Base-by-base conservation (phyloP, 139 green algal genomes). In the Raphidocelis subcapitata region DNA sequence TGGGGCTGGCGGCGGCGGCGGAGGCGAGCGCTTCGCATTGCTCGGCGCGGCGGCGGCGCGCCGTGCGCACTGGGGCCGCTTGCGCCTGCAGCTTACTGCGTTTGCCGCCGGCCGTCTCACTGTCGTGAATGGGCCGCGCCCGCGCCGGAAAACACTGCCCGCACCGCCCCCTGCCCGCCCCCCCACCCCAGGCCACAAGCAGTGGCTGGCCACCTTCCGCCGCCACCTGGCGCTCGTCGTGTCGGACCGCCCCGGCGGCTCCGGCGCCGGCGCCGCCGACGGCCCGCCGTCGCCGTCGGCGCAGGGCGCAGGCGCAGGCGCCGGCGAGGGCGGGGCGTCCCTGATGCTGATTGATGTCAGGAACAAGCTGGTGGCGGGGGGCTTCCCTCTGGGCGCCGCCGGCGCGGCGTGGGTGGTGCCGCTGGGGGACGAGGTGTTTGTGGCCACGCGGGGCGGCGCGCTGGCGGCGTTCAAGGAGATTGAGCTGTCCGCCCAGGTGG, bases 331-430 rank as follows among this genome's bases (percentile, higher is more conserved):
- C 33, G 55, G 41, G 54, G 77, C 57, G 36, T 69, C 66, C 26
- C 65, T 89, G 41, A 79, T 89, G 37, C n/a, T 92, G 33, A 87
- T 89, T 37, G 92, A 97, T 73, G 67, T 92, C 29, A 84, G 86
- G 20, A 91, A 92, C 80, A 95, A 97, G 81, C 74, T 97, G 66
- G 73, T 95, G 36, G 86, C 85, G 5, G 75, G 72, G 55, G 80
- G 65, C 60, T 68, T 88, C 35, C 37, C 71, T 18, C 60, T 83
- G 46, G 5, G 74, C 20, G n/a, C 51, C 29, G 57, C 54, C 29
- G 28, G 28, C 1, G 32, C 83, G 57, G 12, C 31, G 55, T 66
- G 54, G 55, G 61, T 81, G 35, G n/a, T 72, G 49, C 57, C n/a
- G 2, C 36, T 46, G 1, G 59, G 59, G 2, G 60, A 44, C 28